These are phyloP conservation scores for Rhododendron ovatum DNA, from an alignment of 148 eudicot species.

Conservation along the genomic window DNA sequence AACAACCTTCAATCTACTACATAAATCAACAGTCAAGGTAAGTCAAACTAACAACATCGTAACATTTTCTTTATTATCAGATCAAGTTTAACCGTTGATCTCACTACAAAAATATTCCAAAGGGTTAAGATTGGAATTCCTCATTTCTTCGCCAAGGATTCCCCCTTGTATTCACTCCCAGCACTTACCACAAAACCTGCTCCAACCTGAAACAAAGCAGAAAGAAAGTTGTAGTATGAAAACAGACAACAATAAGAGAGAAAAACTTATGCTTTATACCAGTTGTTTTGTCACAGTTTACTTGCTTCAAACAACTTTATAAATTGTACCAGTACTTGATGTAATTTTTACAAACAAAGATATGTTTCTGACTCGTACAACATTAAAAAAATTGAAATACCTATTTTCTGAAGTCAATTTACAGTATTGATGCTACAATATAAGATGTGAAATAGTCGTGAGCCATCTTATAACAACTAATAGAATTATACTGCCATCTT, in stretches of 20 bases:
- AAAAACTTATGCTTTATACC: background rate
- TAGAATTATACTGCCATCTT: no score
- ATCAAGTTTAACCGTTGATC: background rate
- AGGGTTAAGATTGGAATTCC: constrained; percentile 12
- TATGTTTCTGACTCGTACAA: background rate
- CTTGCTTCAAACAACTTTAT: background rate
- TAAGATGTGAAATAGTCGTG: background rate
- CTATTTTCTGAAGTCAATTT: background rate
- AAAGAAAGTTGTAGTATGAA: background rate
- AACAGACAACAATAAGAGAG: background rate
- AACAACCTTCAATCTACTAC: background rate
- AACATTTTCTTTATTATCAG: background rate
- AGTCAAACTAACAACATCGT: background rate
- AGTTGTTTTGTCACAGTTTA: background rate
- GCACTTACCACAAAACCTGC: constrained; percentile 85
- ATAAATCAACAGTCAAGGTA: background rate
- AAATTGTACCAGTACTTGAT: background rate
- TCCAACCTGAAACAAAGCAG: constrained; percentile 55
- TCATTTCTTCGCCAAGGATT: constrained; percentile 77
- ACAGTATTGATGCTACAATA: background rate
- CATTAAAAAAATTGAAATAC: background rate
- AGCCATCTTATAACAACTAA: background rate
- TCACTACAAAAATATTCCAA: background rate
- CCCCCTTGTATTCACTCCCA: constrained; percentile 83
- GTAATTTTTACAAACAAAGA: background rate